Evolutionary conservation across 768 basidiomycete genomes (phyloP).

Genomic region (Sistotremastrum suecicum): DNA sequence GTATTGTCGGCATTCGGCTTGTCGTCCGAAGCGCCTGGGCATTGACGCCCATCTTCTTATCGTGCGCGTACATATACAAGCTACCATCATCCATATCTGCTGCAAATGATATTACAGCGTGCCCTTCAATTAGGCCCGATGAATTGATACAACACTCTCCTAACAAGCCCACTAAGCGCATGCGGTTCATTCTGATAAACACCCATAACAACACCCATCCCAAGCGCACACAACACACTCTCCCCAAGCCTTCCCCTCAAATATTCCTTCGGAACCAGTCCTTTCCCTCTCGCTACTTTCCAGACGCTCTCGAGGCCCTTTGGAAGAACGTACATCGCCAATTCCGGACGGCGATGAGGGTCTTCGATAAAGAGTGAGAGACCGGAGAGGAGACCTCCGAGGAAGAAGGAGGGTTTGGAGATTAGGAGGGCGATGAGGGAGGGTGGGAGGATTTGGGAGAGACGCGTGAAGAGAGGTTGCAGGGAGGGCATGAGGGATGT

Average conservation of each 20-base stretch:
- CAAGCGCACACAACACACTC: constrained; percentile 52
- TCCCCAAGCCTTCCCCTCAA: constrained; percentile 59
- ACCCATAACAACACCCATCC: constrained; percentile 86
- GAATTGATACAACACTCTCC: constrained; percentile 76
- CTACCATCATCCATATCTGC: too few species aligned
- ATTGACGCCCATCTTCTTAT: too few species aligned
- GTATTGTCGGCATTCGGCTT: too few species aligned
- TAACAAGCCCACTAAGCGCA: constrained; percentile 67
- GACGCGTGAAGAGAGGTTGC: constrained; percentile 6
- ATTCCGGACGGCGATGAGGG: constrained; percentile 71
- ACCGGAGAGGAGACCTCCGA: constrained; percentile 61
- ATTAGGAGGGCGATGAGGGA: constrained; percentile 40
- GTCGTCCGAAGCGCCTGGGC: too few species aligned
- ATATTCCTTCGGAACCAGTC: constrained; percentile 43
- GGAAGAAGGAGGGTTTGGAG: constrained; percentile 59
- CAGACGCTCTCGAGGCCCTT: constrained; percentile 87
- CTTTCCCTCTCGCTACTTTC: constrained; percentile 62
- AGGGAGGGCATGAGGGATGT: constrained; percentile 2
- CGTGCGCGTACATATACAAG: too few species aligned
- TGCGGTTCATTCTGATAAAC: constrained; percentile 48
- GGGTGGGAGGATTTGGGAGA: constrained; percentile 24
- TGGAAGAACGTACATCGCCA: constrained; percentile 87
- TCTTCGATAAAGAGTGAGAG: constrained; percentile 79
- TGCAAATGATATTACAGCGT: too few species aligned
- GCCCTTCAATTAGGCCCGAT: constrained; percentile 60